Conservation (phyloP, 768 basidiomycete genomes). For the Lyophyllum decastes region DNA sequence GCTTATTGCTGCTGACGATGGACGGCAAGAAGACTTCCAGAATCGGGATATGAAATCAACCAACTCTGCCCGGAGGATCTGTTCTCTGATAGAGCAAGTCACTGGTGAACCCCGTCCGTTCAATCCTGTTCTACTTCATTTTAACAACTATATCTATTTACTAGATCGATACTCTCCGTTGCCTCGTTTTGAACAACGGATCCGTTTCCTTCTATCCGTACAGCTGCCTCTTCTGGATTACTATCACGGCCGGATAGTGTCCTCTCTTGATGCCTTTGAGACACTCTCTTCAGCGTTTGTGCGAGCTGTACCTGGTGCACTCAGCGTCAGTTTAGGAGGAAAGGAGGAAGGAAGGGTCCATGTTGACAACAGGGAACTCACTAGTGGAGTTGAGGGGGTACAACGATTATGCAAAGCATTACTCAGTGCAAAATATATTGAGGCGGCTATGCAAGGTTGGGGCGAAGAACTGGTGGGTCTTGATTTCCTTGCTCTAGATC, state of each 20-base stretch:
- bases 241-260: constrained; percentile 76
- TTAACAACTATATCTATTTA: background rate
- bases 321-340: constrained; percentile 59
- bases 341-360: constrained; percentile 41
- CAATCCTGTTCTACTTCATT: background rate
- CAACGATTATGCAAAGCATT: constrained; percentile 85
- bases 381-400: constrained; percentile 82
- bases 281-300: constrained; percentile 85
- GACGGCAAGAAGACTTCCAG: constrained; percentile 42
- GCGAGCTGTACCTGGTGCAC: constrained; percentile 89
- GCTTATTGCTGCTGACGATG: constrained; percentile 72
- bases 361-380: constrained; percentile 65
- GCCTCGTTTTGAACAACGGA: constrained; percentile 74
- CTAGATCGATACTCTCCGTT: constrained; percentile 90
- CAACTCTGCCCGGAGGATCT: constrained; percentile 79
- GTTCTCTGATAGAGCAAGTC: constrained; percentile 87
- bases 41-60: constrained; percentile 64
- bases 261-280: constrained; percentile 93
- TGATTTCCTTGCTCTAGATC: background rate
- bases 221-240: constrained; percentile 83
- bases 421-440: constrained; percentile 77
- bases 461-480: constrained; percentile 82
- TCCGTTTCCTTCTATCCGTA: constrained; percentile 79
- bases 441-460: constrained; percentile 74
- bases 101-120: constrained; percentile 57